Evolutionary conservation across 108 stramenopile species (phyloP).

Genomic region (Cyclostephanos invisitatus): DNA sequence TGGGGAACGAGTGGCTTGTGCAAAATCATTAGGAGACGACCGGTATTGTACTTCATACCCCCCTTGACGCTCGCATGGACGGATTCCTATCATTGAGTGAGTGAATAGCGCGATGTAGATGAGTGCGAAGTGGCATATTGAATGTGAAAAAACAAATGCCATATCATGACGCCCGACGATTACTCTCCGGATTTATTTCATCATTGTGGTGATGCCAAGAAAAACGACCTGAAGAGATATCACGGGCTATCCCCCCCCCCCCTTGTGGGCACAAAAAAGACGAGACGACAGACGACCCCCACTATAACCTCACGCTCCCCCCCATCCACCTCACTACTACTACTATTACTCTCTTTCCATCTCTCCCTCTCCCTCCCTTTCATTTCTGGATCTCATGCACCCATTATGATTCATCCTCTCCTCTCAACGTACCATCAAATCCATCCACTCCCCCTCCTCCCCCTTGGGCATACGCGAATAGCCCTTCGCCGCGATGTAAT

Average conservation of each 20-base stretch:
- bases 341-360: too few relatives aligned
- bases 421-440: slow-evolving; percentile 62
- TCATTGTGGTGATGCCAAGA: not conserved
- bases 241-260: too few relatives aligned
- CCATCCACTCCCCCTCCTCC: slow-evolving; percentile 87
- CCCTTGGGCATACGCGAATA: slow-evolving; percentile 82
- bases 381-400: too few relatives aligned
- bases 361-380: not conserved
- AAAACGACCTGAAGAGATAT: not conserved
- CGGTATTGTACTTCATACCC: slow-evolving; percentile 90
- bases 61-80: slow-evolving; percentile 86
- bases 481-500: slow-evolving; percentile 82
- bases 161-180: not conserved
- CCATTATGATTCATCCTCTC: too few relatives aligned
- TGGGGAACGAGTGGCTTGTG: slow-evolving; percentile 63
- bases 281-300: too few relatives aligned
- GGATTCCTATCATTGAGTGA: slow-evolving; percentile 27
- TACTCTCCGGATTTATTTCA: not conserved
- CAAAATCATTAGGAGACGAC: slow-evolving; percentile 83
- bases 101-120: not conserved
- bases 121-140: not conserved
- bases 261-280: too few relatives aligned
- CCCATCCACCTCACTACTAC: too few relatives aligned
- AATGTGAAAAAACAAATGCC: not conserved
- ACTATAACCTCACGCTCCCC: too few relatives aligned